Base-by-base conservation (phyloP, 1,284 basidiomycete species). In the Paramarasmius palmivorus region DNA sequence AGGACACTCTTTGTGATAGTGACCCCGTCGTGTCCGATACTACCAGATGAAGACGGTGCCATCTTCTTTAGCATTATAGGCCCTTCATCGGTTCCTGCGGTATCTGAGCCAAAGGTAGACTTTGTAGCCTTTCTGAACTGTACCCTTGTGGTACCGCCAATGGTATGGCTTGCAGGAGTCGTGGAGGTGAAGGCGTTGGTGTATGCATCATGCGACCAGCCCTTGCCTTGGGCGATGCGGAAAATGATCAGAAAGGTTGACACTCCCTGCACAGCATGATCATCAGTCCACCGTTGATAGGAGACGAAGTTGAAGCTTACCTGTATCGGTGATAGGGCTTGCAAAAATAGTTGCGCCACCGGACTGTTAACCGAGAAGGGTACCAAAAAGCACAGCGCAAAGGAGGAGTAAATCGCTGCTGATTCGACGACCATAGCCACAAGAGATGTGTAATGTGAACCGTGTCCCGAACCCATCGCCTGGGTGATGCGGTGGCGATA, bases 361-460 rank as follows among this genome's bases (percentile, higher is more conserved):
- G 59, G 46, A 23, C 52, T 57, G 39, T 56, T 52, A 1, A 55
- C 50, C 17, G 50, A 45, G 42, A 61, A 65, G 0, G 61, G 52
- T n/a, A 64, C 50, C 15, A 66, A 40, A 19, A 64, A 63, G 15
- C 62, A 47, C 1, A 66, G 40, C 4, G 59, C 56, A 23, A 61
- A 62, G 0, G 52, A 29, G 5, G 63, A 61, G 49, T 64, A 65
- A 10, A 65, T 60, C 34, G 60, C 56, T 12, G 63, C 60, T 2
- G 62, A 64, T 45, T 66, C 65, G 37, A 62, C 50, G 36, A 63
- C 42, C 50, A 66, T 64, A 1, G 61, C 60, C 1, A 57, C 57
- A 12, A 66, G 52, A 10, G 58, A 59, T 6, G 58, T 60, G 37
- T 65, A 63, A 20, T 59, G 54, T 3, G 50, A 26, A 7, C 58